phyloP scores from a whole-genome alignment of 2,329 filamentous ascomycete genomes.

The Aspergillus proliferans region DNA sequence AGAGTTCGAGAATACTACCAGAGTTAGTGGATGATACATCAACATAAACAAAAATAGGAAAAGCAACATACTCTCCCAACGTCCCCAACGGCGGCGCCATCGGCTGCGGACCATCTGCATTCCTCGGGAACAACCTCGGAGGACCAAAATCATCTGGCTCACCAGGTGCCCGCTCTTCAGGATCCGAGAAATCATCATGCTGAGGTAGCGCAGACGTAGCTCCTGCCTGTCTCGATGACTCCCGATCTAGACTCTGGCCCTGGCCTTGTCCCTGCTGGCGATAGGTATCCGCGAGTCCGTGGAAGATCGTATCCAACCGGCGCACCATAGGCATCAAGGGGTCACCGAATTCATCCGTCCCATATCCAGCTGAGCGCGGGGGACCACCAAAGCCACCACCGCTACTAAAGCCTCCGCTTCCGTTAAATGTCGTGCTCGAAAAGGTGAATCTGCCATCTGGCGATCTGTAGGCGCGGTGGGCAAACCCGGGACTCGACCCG shows the following conservation, averaged over 20 bases:
- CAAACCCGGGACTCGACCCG: slow-evolving; percentile 15
- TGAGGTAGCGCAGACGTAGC: background rate
- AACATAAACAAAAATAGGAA: background rate
- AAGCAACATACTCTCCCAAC: slow-evolving; percentile 41
- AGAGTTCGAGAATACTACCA: slow-evolving; percentile 22
- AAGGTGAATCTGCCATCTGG: slow-evolving; percentile 41
- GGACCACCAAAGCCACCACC: slow-evolving; percentile 11
- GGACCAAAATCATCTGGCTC: slow-evolving; percentile 8
- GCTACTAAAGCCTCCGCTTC: slow-evolving; percentile 8
- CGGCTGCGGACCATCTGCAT: slow-evolving; percentile 46
- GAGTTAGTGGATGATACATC: slow-evolving; percentile 5
- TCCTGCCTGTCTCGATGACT: background rate
- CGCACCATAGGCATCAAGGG: slow-evolving; percentile 24
- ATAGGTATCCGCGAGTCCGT: slow-evolving; percentile 36
- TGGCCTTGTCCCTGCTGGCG: slow-evolving; percentile 6
- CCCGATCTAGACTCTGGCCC: background rate
- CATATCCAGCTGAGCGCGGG: slow-evolving; percentile 10
- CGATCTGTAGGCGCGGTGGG: slow-evolving; percentile 38
- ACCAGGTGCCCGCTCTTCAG: slow-evolving; percentile 7
- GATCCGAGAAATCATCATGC: slow-evolving; percentile 1
- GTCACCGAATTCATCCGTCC: slow-evolving; percentile 14
- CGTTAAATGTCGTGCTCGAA: slow-evolving; percentile 25
- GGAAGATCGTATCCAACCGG: slow-evolving; percentile 43
- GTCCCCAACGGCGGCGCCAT: slow-evolving; percentile 42
- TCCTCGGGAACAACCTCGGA: slow-evolving; percentile 43